These are phyloP conservation scores for Camellia lanceoleosa DNA, from an alignment of 148 eudicot genomes.

Conservation along the genomic window DNA sequence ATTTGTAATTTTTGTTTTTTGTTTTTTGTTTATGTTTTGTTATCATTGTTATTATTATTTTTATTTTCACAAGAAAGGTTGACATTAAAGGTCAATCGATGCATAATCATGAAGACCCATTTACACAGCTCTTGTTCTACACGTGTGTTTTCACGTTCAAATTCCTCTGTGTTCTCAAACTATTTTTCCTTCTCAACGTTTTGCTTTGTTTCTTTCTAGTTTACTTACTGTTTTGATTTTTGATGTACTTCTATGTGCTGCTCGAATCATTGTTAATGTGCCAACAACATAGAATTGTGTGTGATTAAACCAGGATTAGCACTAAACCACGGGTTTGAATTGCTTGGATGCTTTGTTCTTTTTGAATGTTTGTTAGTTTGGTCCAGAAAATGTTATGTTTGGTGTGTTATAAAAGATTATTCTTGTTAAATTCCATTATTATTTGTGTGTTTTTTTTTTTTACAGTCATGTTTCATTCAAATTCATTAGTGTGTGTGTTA, in stretches of 20 bases:
- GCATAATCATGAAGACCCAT: conserved; percentile 6
- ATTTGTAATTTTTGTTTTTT: background rate
- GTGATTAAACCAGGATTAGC: background rate
- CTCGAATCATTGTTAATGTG: background rate
- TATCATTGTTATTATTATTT: background rate
- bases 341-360: conserved; percentile 6
- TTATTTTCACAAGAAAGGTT: conserved; percentile 1
- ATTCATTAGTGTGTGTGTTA: background rate
- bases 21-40: background rate
- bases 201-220: background rate
- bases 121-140: background rate
- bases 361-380: background rate
- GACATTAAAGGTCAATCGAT: conserved; percentile 5
- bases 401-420: background rate
- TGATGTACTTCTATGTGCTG: conserved; percentile 1
- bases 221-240: background rate
- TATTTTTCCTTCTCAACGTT: background rate
- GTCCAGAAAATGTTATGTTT: background rate
- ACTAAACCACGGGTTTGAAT: background rate
- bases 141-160: conserved; percentile 8
- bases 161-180: background rate
- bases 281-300: background rate
- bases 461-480: background rate
- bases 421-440: background rate
- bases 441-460: too few species aligned